phyloP scores from a whole-genome alignment of 345 rosid species.

The Combretum micranthum region DNA sequence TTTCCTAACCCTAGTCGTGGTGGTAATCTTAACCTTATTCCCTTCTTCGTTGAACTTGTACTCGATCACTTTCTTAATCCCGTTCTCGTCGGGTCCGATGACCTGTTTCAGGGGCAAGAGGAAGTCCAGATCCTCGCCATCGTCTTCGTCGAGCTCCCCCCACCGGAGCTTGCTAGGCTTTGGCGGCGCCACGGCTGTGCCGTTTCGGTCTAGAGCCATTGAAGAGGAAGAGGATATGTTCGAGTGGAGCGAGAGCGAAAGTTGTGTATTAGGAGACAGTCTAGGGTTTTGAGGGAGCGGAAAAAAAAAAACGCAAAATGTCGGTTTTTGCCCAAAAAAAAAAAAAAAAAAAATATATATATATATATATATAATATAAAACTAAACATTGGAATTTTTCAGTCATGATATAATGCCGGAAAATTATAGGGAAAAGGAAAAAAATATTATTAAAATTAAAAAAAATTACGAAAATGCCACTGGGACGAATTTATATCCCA shows the following conservation, averaged over 20 bases:
- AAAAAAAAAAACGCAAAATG: no score
- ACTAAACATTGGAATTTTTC: no score
- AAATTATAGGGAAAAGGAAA: no score
- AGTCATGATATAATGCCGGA: no score
- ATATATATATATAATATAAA: no score
- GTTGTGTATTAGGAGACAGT: background rate
- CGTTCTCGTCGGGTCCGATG: conserved; percentile 73
- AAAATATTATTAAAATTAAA: no score
- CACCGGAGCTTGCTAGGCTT: conserved; percentile 40
- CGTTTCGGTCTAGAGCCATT: conserved; percentile 12
- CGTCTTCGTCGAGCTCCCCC: conserved; percentile 73
- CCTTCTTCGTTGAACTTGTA: conserved; percentile 69
- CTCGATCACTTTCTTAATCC: conserved; percentile 62
- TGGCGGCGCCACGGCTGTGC: conserved; percentile 7
- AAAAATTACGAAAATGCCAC: no score
- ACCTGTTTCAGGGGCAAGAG: conserved; percentile 69
- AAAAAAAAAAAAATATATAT: no score
- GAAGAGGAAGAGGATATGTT: background rate
- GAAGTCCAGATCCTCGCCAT: conserved; percentile 58
- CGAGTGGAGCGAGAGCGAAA: background rate
- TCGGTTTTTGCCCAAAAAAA: no score
- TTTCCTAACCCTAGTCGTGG: conserved; percentile 55
- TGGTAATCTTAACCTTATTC: conserved; percentile 54
- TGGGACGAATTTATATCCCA: no score
- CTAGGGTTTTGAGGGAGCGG: no score